Percentiles rank a stretch among this genome's conserved stretches.
phyloP scores from a whole-genome alignment of 2,329 filamentous ascomycete genomes.

The Aspergillus eucalypticola region DNA sequence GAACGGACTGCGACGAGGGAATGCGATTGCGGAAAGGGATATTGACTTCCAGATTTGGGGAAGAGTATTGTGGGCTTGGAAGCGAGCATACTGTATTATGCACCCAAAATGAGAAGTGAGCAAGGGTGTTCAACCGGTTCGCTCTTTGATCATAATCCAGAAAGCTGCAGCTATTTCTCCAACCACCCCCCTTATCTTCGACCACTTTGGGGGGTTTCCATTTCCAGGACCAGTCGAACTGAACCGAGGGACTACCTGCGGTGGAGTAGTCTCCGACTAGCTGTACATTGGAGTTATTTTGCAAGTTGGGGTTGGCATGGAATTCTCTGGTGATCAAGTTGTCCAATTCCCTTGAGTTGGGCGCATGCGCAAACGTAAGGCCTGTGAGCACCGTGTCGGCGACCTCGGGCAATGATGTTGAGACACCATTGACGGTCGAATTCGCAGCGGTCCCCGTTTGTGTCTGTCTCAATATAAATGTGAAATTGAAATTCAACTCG shows the following conservation, averaged over 20 bases:
- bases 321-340: conserved; percentile 94
- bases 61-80: conserved; percentile 63
- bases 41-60: conserved; percentile 70
- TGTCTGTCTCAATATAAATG: conserved; percentile 71
- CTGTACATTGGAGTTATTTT: conserved; percentile 95
- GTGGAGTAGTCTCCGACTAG: conserved; percentile 91
- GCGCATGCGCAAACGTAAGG: conserved; percentile 88
- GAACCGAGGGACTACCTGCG: conserved; percentile 75
- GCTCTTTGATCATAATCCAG: conserved; percentile 95
- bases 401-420: conserved; percentile 51
- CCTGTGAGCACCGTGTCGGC: conserved; percentile 80
- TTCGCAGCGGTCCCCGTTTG: conserved; percentile 53
- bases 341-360: conserved; percentile 82
- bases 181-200: conserved; percentile 86
- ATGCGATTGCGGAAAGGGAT: conserved; percentile 76
- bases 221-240: conserved; percentile 95
- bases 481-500: conserved; percentile 90
- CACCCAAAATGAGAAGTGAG: conserved; percentile 94
- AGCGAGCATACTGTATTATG: conserved; percentile 58
- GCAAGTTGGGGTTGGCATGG: conserved; percentile 92
- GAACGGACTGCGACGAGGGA: conserved; percentile 82
- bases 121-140: conserved; percentile 83
- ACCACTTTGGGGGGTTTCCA: conserved; percentile 83
- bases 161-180: conserved; percentile 96
- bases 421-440: conserved; percentile 51